A percentile compares a stretch with the other conserved stretches of the same genome.
These are phyloP conservation scores for Hypoxylon sp. DNA, from an alignment of 2,329 filamentous ascomycete genomes.

Conservation along the genomic window DNA sequence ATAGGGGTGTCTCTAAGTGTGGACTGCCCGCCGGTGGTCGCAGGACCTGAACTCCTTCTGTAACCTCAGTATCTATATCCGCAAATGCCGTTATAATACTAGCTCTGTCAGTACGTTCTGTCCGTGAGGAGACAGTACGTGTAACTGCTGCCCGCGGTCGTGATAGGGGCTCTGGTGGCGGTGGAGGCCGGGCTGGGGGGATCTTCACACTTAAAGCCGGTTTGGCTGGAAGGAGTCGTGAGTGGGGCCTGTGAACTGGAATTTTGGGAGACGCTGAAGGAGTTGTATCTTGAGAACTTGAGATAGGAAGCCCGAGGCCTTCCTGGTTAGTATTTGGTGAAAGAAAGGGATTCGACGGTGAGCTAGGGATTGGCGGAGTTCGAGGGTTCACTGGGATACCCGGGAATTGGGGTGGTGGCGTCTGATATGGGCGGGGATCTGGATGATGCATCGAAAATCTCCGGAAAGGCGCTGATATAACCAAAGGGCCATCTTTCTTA, in stretches of 20 bases:
- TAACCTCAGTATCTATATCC: slow-evolving; percentile 53
- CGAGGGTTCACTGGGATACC: slow-evolving; percentile 43
- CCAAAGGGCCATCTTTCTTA: slow-evolving; percentile 52
- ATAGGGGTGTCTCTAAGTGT: slow-evolving; percentile 62
- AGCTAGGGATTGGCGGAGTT: slow-evolving; percentile 53
- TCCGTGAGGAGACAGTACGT: slow-evolving; percentile 58
- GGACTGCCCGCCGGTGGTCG: slow-evolving; percentile 64
- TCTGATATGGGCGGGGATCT: slow-evolving; percentile 42
- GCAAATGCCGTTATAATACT: slow-evolving; percentile 56
- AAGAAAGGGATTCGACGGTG: slow-evolving; percentile 31
- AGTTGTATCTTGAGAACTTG: slow-evolving; percentile 54
- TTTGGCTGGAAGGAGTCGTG: slow-evolving; percentile 62
- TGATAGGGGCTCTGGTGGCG: slow-evolving; percentile 17
- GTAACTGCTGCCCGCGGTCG: slow-evolving; percentile 35
- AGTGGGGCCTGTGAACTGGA: slow-evolving; percentile 55
- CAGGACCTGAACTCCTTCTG: slow-evolving; percentile 64
- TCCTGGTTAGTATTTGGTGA: slow-evolving; percentile 48
- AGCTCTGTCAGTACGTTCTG: slow-evolving; percentile 67
- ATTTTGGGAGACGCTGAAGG: slow-evolving; percentile 33
- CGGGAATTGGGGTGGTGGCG: slow-evolving; percentile 38
- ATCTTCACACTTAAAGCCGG: slow-evolving; percentile 62
- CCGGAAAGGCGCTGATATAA: slow-evolving; percentile 61
- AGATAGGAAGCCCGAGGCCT: slow-evolving; percentile 63
- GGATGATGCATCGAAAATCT: slow-evolving; percentile 50
- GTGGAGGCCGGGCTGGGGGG: slow-evolving; percentile 38